Base-by-base conservation (phyloP, 106 monocot species). In the Acanthochlamys bracteata region DNA sequence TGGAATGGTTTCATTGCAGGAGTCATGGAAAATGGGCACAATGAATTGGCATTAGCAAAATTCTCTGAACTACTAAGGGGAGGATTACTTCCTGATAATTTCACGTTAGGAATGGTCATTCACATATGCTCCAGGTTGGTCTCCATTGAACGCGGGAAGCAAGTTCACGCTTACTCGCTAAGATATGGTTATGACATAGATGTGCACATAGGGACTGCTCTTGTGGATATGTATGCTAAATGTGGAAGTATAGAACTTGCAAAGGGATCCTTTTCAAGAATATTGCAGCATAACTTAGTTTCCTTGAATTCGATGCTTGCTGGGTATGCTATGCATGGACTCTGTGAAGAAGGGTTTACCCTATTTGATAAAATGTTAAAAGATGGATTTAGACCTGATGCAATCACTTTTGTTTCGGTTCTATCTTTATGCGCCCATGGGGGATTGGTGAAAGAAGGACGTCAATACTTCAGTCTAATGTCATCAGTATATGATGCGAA, bases 151-250 rank as follows among this genome's bases (percentile, higher is more conserved):
- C 42, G 56, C 49, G 83, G 79, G 45, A 84, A 70, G 55, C 78
- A 79, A 11, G 65, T 69, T 20, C 83, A 84, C 67, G 75, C 73
- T 47, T 69, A 76, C 46, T 53, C 72, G 10, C 72, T 83, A 10
- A 63, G 79, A 69, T 60, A 20, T 51, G 25, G 64, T 17, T 72
- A 58, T 60, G 79, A 84, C 23, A 51, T 57, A 6, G 61, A 79
- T 46, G 75, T 72, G n/a, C n/a, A 74, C 60, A 59, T 79, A 7
- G 79, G 79, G 13, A 56, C 79, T 24, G 65, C 79, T 4, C 69
- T 84, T n/a, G 66, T 84, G 17, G 79, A 79, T 39, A 70, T 84
- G 84, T 76, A 84, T 55, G 69, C 75, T 16, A 84, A 84, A 74
- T 79, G 83, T 63, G 75, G 79, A 26, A 25, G 13, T 45, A 76